Evolutionary conservation across 305 asterid genomes (phyloP).

Genomic region (Fraxinus platypoda): DNA sequence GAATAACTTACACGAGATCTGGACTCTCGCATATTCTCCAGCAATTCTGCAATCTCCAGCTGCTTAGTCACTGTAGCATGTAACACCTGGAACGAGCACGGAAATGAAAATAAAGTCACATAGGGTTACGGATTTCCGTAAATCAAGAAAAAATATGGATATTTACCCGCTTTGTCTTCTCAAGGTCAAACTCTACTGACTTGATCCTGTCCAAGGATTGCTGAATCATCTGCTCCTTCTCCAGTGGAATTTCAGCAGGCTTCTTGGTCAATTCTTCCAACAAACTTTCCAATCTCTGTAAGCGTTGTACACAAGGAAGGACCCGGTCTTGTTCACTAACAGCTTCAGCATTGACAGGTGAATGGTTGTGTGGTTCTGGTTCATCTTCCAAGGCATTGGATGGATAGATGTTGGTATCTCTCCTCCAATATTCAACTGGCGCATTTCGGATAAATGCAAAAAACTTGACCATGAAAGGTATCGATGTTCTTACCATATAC

Average conservation of each 20-base stretch:
- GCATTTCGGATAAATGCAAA: constrained; percentile 32
- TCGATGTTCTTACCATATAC: constrained; percentile 46
- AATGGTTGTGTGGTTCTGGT: constrained; percentile 30
- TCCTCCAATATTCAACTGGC: constrained; percentile 51
- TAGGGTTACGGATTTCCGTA: background rate
- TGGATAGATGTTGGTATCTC: constrained; percentile 40
- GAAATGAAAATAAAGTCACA: constrained; percentile 8
- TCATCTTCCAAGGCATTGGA: constrained; percentile 36
- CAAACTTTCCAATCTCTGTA: constrained; percentile 65
- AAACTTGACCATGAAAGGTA: constrained; percentile 41
- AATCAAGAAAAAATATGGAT: background rate
- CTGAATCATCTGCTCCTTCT: constrained; percentile 80
- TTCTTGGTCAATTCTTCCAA: constrained; percentile 73
- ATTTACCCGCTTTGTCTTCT: constrained; percentile 84
- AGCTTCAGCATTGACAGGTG: constrained; percentile 30
- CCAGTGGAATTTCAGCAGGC: constrained; percentile 79
- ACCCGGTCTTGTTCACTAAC: constrained; percentile 41
- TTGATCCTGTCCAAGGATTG: constrained; percentile 87
- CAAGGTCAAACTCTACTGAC: constrained; percentile 79
- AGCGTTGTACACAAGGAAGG: constrained; percentile 71
- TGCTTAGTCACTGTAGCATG: constrained; percentile 74
- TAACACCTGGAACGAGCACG: constrained; percentile 47
- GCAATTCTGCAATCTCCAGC: constrained; percentile 61
- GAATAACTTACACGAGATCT: constrained; percentile 40
- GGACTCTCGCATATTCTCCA: constrained; percentile 64